Percentiles rank a stretch among this genome's conserved stretches.
Conservation (phyloP, 352 stramenopile species). For the Pythium aphanidermatum region DNA sequence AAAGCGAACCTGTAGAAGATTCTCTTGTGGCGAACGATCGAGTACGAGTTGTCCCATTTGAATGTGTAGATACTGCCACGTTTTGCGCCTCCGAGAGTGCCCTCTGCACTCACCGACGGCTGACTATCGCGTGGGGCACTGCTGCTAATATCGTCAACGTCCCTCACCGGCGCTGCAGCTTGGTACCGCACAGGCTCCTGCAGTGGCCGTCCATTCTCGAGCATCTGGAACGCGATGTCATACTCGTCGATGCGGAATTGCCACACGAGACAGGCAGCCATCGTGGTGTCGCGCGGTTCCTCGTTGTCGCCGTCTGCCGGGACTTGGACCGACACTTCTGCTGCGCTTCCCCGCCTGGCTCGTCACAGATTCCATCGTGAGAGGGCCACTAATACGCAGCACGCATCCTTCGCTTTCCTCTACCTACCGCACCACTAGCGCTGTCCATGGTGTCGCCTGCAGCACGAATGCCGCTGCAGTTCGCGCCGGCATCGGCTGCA, state of each 20-base stretch:
- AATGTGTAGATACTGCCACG: constrained; percentile 42
- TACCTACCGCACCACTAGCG: constrained; percentile 35
- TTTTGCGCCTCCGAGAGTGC: constrained; percentile 24
- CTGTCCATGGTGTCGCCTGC: constrained; percentile 42
- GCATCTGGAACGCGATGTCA: constrained; percentile 57
- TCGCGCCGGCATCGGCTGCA: no score
- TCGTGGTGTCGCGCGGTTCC: constrained; percentile 2
- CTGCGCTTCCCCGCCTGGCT: constrained; percentile 36
- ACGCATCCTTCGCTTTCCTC: background rate
- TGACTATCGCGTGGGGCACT: background rate
- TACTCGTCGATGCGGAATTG: constrained; percentile 56
- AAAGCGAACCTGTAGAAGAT: constrained; percentile 53
- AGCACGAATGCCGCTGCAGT: constrained; percentile 43
- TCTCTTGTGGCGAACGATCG: constrained; percentile 57
- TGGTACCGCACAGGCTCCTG: constrained; percentile 34
- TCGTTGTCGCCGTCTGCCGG: constrained; percentile 12
- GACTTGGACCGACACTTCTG: constrained; percentile 38
- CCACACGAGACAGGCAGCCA: constrained; percentile 23
- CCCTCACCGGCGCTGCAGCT: background rate
- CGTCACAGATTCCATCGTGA: background rate
- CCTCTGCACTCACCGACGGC: constrained; percentile 23
- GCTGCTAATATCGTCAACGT: background rate
- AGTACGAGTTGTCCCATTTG: constrained; percentile 76
- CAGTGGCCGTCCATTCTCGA: constrained; percentile 31
- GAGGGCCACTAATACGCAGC: background rate